A percentile compares a stretch with the other conserved stretches of the same genome.
Evolutionary conservation across 257 asterid genomes (phyloP).

Genomic region (Asclepias syriaca): DNA sequence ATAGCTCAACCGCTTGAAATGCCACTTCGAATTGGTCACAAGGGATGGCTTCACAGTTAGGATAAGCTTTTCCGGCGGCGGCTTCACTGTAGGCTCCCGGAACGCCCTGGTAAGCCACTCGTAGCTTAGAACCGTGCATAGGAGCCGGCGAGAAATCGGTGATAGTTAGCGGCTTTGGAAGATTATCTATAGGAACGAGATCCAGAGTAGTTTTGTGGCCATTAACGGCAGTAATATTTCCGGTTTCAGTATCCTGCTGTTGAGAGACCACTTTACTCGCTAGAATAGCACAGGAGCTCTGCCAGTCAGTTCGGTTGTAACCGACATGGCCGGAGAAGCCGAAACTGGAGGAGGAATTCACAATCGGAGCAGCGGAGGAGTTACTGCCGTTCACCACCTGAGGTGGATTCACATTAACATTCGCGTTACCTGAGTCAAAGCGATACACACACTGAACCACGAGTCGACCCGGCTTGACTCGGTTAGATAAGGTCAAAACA

Average conservation of each 20-base stretch:
- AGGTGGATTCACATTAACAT: slow-evolving; percentile 11
- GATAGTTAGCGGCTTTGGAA: slow-evolving; percentile 54
- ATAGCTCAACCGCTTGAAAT: slow-evolving; percentile 80
- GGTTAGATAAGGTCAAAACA: slow-evolving; percentile 16
- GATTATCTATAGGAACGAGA: slow-evolving; percentile 46
- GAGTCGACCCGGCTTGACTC: slow-evolving; percentile 18
- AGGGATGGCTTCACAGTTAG: slow-evolving; percentile 76
- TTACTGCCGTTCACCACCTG: neutral
- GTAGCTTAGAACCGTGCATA: slow-evolving; percentile 68
- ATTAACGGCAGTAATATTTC: slow-evolving; percentile 53
- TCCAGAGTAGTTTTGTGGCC: slow-evolving; percentile 58
- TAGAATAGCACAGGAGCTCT: slow-evolving; percentile 81
- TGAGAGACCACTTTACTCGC: slow-evolving; percentile 84
- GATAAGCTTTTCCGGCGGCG: slow-evolving; percentile 85
- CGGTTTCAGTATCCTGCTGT: slow-evolving; percentile 64
- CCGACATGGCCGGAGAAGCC: slow-evolving; percentile 40
- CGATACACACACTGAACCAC: slow-evolving; percentile 32
- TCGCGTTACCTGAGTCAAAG: slow-evolving; percentile 33
- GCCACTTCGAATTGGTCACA: slow-evolving; percentile 93
- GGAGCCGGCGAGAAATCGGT: slow-evolving; percentile 89
- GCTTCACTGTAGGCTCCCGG: slow-evolving; percentile 95
- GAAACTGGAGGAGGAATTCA: slow-evolving; percentile 5
- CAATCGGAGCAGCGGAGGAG: slow-evolving; percentile 7
- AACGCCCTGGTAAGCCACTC: slow-evolving; percentile 88
- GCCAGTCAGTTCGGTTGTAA: slow-evolving; percentile 75